A percentile compares a stretch with the other conserved stretches of the same genome.
Evolutionary conservation across 176 grass and related monocot species (phyloP).

Genomic region (Oryza coarctata): DNA sequence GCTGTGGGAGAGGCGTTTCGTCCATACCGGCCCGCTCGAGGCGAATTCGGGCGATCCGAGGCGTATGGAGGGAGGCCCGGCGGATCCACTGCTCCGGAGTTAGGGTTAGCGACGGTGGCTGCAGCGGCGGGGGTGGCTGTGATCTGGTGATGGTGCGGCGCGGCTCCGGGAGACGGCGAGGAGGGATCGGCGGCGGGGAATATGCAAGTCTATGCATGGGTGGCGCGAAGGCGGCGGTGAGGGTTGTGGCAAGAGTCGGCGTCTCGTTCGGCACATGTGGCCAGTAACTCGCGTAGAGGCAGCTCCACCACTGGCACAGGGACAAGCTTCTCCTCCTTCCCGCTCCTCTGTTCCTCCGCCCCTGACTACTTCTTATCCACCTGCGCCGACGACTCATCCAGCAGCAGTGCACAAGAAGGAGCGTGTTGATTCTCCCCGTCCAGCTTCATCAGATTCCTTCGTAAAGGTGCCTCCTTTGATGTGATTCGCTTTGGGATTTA

Average conservation of each 20-base stretch:
- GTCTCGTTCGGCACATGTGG: conserved; percentile 82
- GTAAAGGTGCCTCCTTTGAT: conserved; percentile 67
- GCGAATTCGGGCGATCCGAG: conserved; percentile 48
- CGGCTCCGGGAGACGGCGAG: conserved; percentile 40
- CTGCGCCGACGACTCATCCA: conserved; percentile 36
- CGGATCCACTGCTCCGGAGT: conserved; percentile 59
- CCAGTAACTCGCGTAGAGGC: conserved; percentile 66
- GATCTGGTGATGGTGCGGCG: conserved; percentile 60
- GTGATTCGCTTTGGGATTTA: conserved; percentile 20
- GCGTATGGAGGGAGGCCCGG: conserved; percentile 17
- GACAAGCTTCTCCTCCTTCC: conserved; percentile 40
- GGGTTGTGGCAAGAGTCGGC: conserved; percentile 47
- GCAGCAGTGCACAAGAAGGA: conserved; percentile 24
- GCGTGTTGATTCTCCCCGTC: conserved; percentile 39
- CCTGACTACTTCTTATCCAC: conserved; percentile 18
- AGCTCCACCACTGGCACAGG: conserved; percentile 50
- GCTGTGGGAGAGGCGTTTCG: neutral
- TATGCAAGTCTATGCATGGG: conserved; percentile 93
- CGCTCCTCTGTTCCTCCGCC: conserved; percentile 4
- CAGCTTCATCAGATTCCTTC: conserved; percentile 53
- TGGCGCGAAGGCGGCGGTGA: conserved; percentile 65
- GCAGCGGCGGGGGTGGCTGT: conserved; percentile 3
- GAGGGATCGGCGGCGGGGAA: conserved; percentile 69
- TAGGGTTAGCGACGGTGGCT: conserved; percentile 29
- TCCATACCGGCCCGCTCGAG: neutral